These are phyloP conservation scores for Glycyrrhiza uralensis DNA, from an alignment of 306 rosid species.

Conservation along the genomic window DNA sequence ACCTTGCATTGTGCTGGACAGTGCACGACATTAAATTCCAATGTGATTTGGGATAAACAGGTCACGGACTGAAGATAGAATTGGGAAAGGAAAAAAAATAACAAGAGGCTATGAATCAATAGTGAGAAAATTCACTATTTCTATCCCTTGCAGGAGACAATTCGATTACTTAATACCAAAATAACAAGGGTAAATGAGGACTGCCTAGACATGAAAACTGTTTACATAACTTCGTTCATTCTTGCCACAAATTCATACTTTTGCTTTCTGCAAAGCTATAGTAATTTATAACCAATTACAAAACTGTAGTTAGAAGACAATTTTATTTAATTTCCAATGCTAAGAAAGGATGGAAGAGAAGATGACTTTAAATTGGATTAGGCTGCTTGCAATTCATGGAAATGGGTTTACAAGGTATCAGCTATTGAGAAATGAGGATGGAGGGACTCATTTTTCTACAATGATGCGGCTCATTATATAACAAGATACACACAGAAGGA, in stretches of 20 bases:
- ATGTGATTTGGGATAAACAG: not conserved
- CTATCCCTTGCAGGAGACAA: not conserved
- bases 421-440: not conserved
- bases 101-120: not conserved
- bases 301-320: not conserved
- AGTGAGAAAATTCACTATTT: not conserved
- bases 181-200: conserved; percentile 8
- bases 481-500: not conserved
- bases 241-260: not conserved
- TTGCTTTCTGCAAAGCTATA: not conserved
- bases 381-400: not conserved
- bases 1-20: not conserved
- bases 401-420: not conserved
- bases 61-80: not conserved
- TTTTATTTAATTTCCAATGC: not conserved
- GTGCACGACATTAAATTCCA: not conserved
- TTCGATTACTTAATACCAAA: not conserved
- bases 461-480: not conserved
- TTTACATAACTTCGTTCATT: conserved; percentile 12
- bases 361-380: not conserved
- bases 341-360: not conserved
- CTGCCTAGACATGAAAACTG: not conserved
- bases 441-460: conserved; percentile 7
- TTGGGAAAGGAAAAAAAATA: conserved; percentile 8
- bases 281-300: not conserved